Percentiles rank a stretch among this genome's conserved stretches.
Conservation (phyloP, 495 filamentous ascomycete species). For the Friedmanniomyces simplex region DNA sequence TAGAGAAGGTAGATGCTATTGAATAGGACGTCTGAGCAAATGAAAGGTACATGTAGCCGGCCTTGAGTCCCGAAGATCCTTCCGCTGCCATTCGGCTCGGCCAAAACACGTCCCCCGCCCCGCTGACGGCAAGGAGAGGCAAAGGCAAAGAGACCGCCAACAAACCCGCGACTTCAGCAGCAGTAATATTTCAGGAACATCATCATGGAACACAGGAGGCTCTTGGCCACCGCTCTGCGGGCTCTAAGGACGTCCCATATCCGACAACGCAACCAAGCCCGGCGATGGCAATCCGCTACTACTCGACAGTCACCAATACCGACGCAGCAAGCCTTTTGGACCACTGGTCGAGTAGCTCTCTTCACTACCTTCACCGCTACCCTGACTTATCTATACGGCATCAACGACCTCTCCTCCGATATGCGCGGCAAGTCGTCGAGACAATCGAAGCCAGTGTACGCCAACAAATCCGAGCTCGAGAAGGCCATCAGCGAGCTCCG, state of each 20-base stretch:
- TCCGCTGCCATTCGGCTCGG: background rate
- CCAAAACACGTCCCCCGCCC: no score
- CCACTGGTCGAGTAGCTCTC: slow-evolving; percentile 26
- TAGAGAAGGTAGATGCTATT: background rate
- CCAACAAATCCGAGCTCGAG: slow-evolving; percentile 28
- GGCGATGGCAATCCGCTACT: slow-evolving; percentile 11
- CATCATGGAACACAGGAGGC: slow-evolving; percentile 2
- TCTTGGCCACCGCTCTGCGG: background rate
- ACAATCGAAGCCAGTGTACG: slow-evolving; percentile 22
- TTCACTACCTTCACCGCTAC: slow-evolving; percentile 29
- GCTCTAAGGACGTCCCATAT: background rate
- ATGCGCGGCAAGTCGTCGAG: background rate
- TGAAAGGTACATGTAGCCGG: no score
- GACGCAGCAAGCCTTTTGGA: slow-evolving; percentile 25
- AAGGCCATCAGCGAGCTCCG: slow-evolving; percentile 33
- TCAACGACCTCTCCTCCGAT: slow-evolving; percentile 17
- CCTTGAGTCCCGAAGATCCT: background rate
- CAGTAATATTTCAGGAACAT: background rate
- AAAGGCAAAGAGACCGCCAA: no score
- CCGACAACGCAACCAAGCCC: background rate
- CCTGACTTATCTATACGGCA: slow-evolving; percentile 28
- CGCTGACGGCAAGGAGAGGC: no score
- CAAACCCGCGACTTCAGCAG: no score
- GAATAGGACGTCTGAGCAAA: no score
- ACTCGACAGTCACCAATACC: slow-evolving; percentile 1